Percentiles rank a stretch among this genome's conserved stretches.
These are phyloP conservation scores for Ogataea pignaliae DNA, from an alignment of 805 yeast species.

Conservation along the genomic window DNA sequence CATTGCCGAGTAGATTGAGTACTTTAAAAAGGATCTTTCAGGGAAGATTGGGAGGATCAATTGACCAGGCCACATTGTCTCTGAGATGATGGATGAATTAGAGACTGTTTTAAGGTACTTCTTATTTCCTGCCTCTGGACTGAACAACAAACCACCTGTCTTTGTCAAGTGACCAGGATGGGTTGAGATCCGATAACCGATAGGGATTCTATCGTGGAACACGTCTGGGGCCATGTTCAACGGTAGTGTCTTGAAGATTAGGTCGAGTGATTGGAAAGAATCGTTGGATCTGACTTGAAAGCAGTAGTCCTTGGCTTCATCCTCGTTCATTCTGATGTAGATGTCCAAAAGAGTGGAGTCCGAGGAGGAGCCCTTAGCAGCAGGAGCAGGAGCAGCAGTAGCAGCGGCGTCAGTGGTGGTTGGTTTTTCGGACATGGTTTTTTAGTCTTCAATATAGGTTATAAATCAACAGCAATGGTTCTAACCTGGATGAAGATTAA, in stretches of 20 bases:
- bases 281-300: slow-evolving; percentile 63
- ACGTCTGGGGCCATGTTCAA: slow-evolving; percentile 75
- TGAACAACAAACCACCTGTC: slow-evolving; percentile 75
- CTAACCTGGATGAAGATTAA: too few species aligned
- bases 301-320: slow-evolving; percentile 84
- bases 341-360: slow-evolving; percentile 32
- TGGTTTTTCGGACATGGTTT: slow-evolving; percentile 4
- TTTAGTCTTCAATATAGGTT: background rate
- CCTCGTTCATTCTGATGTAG: slow-evolving; percentile 80
- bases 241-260: slow-evolving; percentile 63
- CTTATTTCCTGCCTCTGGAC: slow-evolving; percentile 48
- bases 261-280: slow-evolving; percentile 53
- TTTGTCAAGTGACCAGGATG: slow-evolving; percentile 81
- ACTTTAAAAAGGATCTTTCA: slow-evolving; percentile 38
- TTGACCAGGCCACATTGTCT: slow-evolving; percentile 85
- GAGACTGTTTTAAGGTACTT: slow-evolving; percentile 42
- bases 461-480: too few species aligned
- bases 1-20: slow-evolving; percentile 37
- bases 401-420: background rate
- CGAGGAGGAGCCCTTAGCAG: too few species aligned
- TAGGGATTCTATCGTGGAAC: slow-evolving; percentile 63
- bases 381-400: too few species aligned
- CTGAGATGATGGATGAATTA: slow-evolving; percentile 48
- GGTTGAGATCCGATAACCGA: slow-evolving; percentile 55
- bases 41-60: slow-evolving; percentile 74